Evolutionary conservation across 768 basidiomycete species (phyloP).

Genomic region (Clavulina sp.): DNA sequence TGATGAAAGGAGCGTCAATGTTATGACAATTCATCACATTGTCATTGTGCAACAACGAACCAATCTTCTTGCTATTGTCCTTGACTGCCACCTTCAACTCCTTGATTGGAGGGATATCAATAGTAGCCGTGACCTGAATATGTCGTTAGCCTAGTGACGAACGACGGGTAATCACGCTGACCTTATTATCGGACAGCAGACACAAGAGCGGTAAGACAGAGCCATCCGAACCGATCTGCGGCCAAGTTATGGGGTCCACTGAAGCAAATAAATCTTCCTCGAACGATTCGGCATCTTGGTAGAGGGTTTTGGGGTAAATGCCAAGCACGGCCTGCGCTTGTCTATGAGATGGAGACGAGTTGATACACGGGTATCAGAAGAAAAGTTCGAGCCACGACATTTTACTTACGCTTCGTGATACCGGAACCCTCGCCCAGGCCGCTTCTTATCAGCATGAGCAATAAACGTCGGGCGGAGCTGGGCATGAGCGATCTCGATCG

Average conservation of each 20-base stretch:
- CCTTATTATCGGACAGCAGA: conserved; percentile 69
- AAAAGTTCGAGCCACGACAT: conserved; percentile 3
- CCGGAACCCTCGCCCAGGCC: conserved; percentile 56
- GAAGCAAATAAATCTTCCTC: conserved; percentile 36
- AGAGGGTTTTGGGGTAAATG: conserved; percentile 41
- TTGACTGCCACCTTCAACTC: neutral
- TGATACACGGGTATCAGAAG: neutral
- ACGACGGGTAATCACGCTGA: conserved; percentile 15
- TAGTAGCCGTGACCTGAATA: conserved; percentile 46
- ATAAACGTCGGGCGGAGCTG: conserved; percentile 50
- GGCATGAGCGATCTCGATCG: conserved; percentile 20
- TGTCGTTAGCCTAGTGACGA: neutral
- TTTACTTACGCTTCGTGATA: conserved; percentile 44
- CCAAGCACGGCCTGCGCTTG: conserved; percentile 51
- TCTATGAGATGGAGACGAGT: conserved; percentile 8
- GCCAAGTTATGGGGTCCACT: conserved; percentile 53
- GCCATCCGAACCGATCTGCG: conserved; percentile 60
- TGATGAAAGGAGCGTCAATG: neutral
- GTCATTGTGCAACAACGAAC: neutral
- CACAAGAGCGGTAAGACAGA: conserved; percentile 61
- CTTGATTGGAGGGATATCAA: conserved; percentile 45
- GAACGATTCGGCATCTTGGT: conserved; percentile 50
- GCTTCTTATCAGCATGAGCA: conserved; percentile 41
- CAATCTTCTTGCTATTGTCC: conserved; percentile 1
- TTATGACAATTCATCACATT: neutral